Evolutionary conservation across 1,284 basidiomycete species (phyloP), one percentile per base, ranked within the genome.

Genomic region (Pholiota adiposa): DNA sequence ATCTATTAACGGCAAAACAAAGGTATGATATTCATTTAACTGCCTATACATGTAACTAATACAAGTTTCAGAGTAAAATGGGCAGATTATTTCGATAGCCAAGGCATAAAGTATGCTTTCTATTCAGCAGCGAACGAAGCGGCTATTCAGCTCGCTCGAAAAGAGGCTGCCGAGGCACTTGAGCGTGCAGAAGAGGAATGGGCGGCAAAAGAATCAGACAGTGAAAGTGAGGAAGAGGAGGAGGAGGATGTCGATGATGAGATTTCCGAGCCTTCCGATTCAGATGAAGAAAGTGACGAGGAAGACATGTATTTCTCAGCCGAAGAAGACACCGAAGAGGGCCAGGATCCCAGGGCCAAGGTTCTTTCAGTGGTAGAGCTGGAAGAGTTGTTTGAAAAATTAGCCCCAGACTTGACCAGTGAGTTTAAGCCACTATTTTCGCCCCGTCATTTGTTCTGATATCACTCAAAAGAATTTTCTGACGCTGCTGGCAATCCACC

Each of bases 121-220:
- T 99, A 97, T 82, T 99, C 97, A 29, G 97, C 97, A 4, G 86
- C 91, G 11, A 91, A 95, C 75, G 95, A 95, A 12, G 84, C 90
- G 8, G 95, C 94, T 6, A 72, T 94, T 21, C 96, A 97, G 65
- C 83, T 93, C 72, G 88, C 86, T 12, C 79, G 84, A 25, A 75
- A 81, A 60, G 86, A 89, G 60, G 84, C 86, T 27, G 65, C 81
- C 54, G 75, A 75, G 43, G 65, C 63, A 12, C 54, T 58, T 31
- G 66, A 70, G 18, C 69, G 71, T 43, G 54, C 55, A 34, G 41
- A 36, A 25, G 59, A 54, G 19, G 46, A 54, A 57, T 8, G 25
- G 60, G 21, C 55, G 50, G 41, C 21, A 19, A 40, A 52, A 27
- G 18, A 21, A 38, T 46, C 46, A 21, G 51, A 46, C 21, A 44